These are phyloP conservation scores for Paraconiothyrium sp. DNA, from an alignment of 2,329 filamentous ascomycete genomes.

Conservation along the genomic window DNA sequence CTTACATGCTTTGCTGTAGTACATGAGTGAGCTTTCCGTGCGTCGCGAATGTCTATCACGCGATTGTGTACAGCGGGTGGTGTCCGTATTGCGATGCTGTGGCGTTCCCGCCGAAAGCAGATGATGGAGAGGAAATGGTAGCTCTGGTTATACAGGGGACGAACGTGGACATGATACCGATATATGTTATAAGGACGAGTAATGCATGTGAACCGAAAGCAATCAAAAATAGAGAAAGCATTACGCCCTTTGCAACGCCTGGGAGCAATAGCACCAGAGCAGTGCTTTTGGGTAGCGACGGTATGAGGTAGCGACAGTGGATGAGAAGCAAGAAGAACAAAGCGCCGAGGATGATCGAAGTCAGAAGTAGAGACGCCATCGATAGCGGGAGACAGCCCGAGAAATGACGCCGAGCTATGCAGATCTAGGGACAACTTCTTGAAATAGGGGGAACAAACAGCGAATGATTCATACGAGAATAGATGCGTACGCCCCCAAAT, in stretches of 20 bases:
- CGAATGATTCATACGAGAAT: background rate
- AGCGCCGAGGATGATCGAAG: background rate
- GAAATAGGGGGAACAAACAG: background rate
- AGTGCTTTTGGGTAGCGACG: background rate
- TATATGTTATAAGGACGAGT: background rate
- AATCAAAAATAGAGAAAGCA: background rate
- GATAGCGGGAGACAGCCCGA: background rate
- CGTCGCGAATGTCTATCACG: too few relatives aligned
- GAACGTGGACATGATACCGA: conserved; percentile 4
- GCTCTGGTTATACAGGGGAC: background rate
- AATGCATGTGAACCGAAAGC: background rate
- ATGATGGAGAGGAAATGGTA: background rate
- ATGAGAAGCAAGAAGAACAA: background rate
- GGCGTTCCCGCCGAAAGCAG: background rate
- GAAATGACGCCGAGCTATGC: conserved; percentile 4
- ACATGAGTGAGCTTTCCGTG: background rate
- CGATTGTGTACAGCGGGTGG: background rate
- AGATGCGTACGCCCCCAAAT: conserved; percentile 6
- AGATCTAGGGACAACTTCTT: background rate
- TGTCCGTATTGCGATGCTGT: background rate
- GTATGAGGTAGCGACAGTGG: background rate
- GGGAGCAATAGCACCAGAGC: too few relatives aligned
- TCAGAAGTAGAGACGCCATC: background rate
- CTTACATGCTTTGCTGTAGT: conserved; percentile 1
- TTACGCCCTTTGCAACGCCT: background rate